Evolutionary conservation across 192 early-diverging fungal genomes (phyloP).

Genomic region (Coemansia furcata): DNA sequence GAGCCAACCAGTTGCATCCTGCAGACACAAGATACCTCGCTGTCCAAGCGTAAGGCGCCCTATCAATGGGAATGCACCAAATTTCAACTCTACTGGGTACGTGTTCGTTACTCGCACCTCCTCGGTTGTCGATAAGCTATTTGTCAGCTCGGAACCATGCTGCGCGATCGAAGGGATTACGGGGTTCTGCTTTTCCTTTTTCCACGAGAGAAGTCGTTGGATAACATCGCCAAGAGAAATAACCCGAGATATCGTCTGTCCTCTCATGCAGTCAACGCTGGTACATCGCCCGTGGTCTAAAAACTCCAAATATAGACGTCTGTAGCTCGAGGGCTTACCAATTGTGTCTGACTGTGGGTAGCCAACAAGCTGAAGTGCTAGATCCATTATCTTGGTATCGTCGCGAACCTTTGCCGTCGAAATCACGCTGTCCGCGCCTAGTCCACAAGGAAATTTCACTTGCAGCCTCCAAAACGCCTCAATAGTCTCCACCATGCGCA

Average conservation of each 20-base stretch:
- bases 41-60: conserved; percentile 21
- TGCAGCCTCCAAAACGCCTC: conserved; percentile 37
- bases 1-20: conserved; percentile 29
- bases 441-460: conserved; percentile 27
- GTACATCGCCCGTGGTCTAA: conserved; percentile 10
- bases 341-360: neutral
- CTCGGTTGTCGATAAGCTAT: neutral
- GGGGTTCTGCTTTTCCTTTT: neutral
- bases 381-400: neutral
- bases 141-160: neutral
- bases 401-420: neutral
- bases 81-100: conserved; percentile 14
- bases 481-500: conserved; percentile 28
- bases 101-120: conserved; percentile 10
- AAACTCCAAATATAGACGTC: conserved; percentile 9
- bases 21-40: conserved; percentile 36
- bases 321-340: neutral
- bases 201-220: conserved; percentile 13
- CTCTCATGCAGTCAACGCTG: neutral
- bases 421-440: neutral
- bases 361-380: conserved; percentile 13
- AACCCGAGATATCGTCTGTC: neutral
- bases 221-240: conserved; percentile 22
- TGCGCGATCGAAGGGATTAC: neutral
- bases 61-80: conserved; percentile 23